Base-by-base conservation (phyloP, 805 yeast species). In the Starmerella bacillaris region DNA sequence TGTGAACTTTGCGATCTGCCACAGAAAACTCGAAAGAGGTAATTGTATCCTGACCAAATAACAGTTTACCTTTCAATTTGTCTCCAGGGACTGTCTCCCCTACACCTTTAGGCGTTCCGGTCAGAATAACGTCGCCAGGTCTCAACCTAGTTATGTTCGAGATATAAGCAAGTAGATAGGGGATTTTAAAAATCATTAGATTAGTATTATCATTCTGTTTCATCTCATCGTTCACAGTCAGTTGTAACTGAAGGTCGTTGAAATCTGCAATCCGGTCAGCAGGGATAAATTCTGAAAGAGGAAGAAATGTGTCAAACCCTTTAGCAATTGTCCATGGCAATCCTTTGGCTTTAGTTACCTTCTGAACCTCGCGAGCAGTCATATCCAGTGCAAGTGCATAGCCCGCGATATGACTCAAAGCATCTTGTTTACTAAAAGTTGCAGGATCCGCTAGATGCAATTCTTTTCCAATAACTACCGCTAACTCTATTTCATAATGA, bases 91-190 rank as follows among this genome's bases (percentile, higher is more conserved):
- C 55, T 22, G 84, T 59, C 18, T 67, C 60, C 6, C 96, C 94
- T n/a, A 89, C 98, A 14, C 98, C 98, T 55, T 83, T 80, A 31
- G 98, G 98, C 1, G 98, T 89, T 14, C 98, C 98, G 1, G 98
- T 89, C 34, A 89, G 63, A 39, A 89, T 73, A 42, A 89, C 65
- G 51, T 89, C 98, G 21, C 94, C 94, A 36, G 79, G 74, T 48
- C 84, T 73, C 38, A 89, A 62, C 3, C 95, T 80, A 86, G 86
- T 86, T 48, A 80, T 73, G n/a, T 73, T 58, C 4, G 93, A 77
- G 72, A 84, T 77, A 34, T 76, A 70, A 37, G 78, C 67, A 41
- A 89, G 61, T 41, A 89, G 74, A 47, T 71, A 67, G 49, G 83
- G 84, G 50, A 89, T 72, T 31, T 83, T 76, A 66, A 79, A 83